A percentile compares a stretch with the other conserved stretches of the same genome.
Evolutionary conservation across 805 yeast species (phyloP).

Genomic region (Candida maesae): DNA sequence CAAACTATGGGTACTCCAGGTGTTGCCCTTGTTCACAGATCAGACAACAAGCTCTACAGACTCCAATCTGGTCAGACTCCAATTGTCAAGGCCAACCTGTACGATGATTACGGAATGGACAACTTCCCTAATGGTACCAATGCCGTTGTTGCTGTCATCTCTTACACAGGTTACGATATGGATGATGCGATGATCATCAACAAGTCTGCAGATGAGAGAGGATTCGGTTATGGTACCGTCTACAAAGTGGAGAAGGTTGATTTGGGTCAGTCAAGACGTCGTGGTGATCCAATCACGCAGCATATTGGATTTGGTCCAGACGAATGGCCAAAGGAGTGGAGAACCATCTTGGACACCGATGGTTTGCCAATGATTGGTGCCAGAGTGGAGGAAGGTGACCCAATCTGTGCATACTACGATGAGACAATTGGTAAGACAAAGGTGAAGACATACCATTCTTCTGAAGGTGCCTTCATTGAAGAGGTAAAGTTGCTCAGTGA

Average conservation of each 20-base stretch:
- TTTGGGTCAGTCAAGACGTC: conserved; percentile 66
- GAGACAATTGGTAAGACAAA: conserved; percentile 88
- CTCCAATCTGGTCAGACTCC: conserved; percentile 97
- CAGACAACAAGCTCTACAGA: conserved; percentile 91
- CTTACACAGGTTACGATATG: conserved; percentile 99
- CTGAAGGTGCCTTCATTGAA: conserved; percentile 92
- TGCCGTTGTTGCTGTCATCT: conserved; percentile 98
- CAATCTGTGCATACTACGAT: conserved; percentile 88
- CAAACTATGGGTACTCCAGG: conserved; percentile 99
- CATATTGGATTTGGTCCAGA: conserved; percentile 94
- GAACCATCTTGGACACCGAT: conserved; percentile 81
- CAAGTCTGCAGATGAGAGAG: conserved; percentile 96
- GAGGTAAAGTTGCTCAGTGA: conserved; percentile 92
- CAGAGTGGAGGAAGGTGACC: conserved; percentile 91
- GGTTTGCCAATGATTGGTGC: conserved; percentile 91
- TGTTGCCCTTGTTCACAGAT: conserved; percentile 86
- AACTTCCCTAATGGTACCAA: conserved; percentile 98
- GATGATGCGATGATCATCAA: conserved; percentile 99
- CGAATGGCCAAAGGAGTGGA: conserved; percentile 90
- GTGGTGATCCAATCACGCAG: conserved; percentile 93
- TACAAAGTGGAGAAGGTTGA: conserved; percentile 93
- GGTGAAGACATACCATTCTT: conserved; percentile 87
- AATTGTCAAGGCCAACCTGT: conserved; percentile 87
- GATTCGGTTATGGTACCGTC: conserved; percentile 96
- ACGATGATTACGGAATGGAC: conserved; percentile 97